These are phyloP conservation scores for Calonectria hawksworthii DNA, from an alignment of 2,329 filamentous ascomycete genomes.

Conservation along the genomic window DNA sequence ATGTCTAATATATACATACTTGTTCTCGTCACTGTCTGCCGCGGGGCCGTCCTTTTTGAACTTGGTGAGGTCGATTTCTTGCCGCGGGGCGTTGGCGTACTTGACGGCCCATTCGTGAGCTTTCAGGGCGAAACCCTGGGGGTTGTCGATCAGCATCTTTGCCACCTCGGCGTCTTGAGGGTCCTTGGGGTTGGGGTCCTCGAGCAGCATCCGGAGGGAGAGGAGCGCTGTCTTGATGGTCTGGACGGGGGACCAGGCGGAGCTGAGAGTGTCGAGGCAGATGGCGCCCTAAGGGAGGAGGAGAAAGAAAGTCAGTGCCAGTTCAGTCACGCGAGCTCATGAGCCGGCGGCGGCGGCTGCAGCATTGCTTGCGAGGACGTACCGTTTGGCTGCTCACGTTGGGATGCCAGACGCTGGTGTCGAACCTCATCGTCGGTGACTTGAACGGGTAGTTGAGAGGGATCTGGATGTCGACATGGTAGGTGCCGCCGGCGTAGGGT, in stretches of 20 bases:
- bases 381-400: slow-evolving; percentile 96
- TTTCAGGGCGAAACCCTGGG: slow-evolving; percentile 82
- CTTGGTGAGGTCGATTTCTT: slow-evolving; percentile 53
- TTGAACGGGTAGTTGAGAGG: slow-evolving; percentile 94
- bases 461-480: slow-evolving; percentile 86
- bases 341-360: background rate
- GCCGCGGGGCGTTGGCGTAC: slow-evolving; percentile 80
- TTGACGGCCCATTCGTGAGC: slow-evolving; percentile 93
- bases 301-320: no score
- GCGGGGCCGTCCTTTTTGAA: slow-evolving; percentile 64
- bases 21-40: slow-evolving; percentile 35
- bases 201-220: slow-evolving; percentile 92
- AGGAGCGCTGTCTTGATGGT: slow-evolving; percentile 97
- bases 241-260: slow-evolving; percentile 94
- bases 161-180: slow-evolving; percentile 98
- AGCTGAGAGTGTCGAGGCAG: slow-evolving; percentile 91
- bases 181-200: slow-evolving; percentile 94
- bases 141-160: slow-evolving; percentile 85
- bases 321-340: slow-evolving; percentile 26
- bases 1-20: slow-evolving; percentile 45
- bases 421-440: slow-evolving; percentile 90
- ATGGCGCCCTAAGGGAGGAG: no score
- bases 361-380: slow-evolving; percentile 51
- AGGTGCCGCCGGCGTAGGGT: slow-evolving; percentile 90
- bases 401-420: slow-evolving; percentile 96